Conservation (phyloP, 768 basidiomycete species). For the Kwoniella dejecticola region DNA sequence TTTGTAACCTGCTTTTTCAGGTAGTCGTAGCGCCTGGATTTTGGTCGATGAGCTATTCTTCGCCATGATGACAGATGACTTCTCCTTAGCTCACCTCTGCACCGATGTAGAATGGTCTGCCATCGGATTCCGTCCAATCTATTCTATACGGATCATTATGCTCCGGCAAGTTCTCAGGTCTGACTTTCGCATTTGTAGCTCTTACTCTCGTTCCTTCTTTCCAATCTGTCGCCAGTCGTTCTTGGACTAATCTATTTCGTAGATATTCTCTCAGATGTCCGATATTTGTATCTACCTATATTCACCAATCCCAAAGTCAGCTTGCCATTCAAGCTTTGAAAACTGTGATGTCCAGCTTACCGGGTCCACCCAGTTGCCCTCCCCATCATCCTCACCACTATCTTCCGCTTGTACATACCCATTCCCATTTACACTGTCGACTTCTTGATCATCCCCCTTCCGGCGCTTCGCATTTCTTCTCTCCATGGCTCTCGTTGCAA, state of each 20-base stretch:
- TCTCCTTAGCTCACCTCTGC: constrained; percentile 29
- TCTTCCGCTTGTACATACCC: constrained; percentile 14
- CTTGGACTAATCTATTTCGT: constrained; percentile 52
- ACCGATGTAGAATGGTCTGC: constrained; percentile 35
- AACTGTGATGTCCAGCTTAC: constrained; percentile 10
- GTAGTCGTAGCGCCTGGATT: constrained; percentile 54
- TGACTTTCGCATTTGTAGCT: constrained; percentile 75
- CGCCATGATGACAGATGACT: not conserved
- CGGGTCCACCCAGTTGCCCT: constrained; percentile 23
- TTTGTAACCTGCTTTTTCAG: constrained; percentile 67
- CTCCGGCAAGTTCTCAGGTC: constrained; percentile 81
- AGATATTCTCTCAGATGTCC: constrained; percentile 58
- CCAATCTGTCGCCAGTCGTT: constrained; percentile 62
- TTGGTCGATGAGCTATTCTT: not conserved
- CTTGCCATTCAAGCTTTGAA: not conserved
- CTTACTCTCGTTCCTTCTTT: constrained; percentile 39
- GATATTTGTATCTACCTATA: constrained; percentile 70
- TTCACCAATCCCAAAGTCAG: not conserved
- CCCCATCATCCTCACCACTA: constrained; percentile 22
- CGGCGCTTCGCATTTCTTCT: constrained; percentile 26
- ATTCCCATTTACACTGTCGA: constrained; percentile 18
- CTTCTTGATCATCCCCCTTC: constrained; percentile 18
- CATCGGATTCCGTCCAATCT: constrained; percentile 83
- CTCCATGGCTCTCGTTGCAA: constrained; percentile 21
- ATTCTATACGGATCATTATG: constrained; percentile 78